These are phyloP conservation scores for Penicillium glabrum DNA, from an alignment of 2,329 filamentous ascomycete species.

Conservation along the genomic window DNA sequence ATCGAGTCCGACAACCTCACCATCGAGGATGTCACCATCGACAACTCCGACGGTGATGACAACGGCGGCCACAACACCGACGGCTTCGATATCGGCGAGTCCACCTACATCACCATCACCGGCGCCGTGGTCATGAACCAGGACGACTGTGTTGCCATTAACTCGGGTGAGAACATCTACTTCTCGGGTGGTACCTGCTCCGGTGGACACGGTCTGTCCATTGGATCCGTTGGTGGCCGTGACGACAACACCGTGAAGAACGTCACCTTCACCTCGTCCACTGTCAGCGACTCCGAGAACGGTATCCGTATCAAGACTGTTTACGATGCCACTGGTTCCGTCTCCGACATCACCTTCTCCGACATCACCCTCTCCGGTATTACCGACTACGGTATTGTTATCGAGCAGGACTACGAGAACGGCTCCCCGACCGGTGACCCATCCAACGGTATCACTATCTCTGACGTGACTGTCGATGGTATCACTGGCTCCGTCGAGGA, in stretches of 20 bases:
- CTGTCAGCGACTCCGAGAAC: conserved; percentile 6
- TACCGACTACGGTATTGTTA: conserved; percentile 51
- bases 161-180: conserved; percentile 50
- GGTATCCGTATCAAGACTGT: conserved; percentile 50
- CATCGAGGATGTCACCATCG: conserved; percentile 54
- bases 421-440: conserved; percentile 43
- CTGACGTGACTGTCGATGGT: conserved; percentile 36
- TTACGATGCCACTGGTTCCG: conserved; percentile 52
- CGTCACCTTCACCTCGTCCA: conserved; percentile 35
- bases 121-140: conserved; percentile 57
- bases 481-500: conserved; percentile 38
- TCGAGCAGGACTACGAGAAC: conserved; percentile 60
- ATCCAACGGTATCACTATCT: conserved; percentile 43
- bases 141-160: conserved; percentile 61
- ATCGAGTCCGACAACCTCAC: conserved; percentile 51
- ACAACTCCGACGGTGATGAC: conserved; percentile 57
- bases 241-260: conserved; percentile 55
- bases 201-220: conserved; percentile 51
- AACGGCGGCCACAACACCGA: conserved; percentile 55
- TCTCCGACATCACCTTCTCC: conserved; percentile 54
- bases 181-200: conserved; percentile 32
- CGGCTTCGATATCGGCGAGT: conserved; percentile 40
- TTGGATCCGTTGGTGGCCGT: conserved; percentile 60
- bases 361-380: conserved; percentile 54
- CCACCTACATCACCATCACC: conserved; percentile 50